Percentiles rank a stretch among this genome's conserved stretches.
These are phyloP conservation scores for Fusarium lateritium DNA, from an alignment of 2,329 filamentous ascomycete genomes.

Conservation along the genomic window DNA sequence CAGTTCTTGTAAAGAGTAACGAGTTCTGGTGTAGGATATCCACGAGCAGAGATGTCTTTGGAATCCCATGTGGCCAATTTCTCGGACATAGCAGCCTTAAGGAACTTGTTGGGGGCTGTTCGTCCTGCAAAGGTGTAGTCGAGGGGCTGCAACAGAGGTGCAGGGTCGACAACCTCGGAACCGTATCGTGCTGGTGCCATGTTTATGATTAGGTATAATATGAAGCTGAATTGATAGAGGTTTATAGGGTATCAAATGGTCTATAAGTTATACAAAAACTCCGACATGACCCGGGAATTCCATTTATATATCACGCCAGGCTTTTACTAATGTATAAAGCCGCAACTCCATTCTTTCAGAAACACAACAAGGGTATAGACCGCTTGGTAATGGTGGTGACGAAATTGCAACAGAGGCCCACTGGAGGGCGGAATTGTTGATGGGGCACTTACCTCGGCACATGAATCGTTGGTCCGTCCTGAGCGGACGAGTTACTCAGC, in stretches of 20 bases:
- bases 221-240: rapidly evolving
- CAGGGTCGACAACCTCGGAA: conserved; percentile 26
- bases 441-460: conserved; percentile 20
- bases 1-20: conserved; percentile 33
- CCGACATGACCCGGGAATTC: neutral
- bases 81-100: conserved; percentile 41
- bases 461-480: conserved; percentile 10
- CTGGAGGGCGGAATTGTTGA: conserved; percentile 1
- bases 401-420: neutral
- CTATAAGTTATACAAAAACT: neutral
- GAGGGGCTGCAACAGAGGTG: conserved; percentile 31
- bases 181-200: conserved; percentile 32
- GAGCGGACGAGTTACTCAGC: conserved; percentile 16
- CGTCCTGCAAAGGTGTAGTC: conserved; percentile 30
- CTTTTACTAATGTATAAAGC: neutral
- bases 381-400: neutral
- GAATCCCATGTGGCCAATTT: conserved; percentile 33
- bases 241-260: neutral
- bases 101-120: conserved; percentile 32
- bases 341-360: neutral
- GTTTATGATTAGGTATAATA: neutral
- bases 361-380: conserved; percentile 1
- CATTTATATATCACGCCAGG: conserved; percentile 8
- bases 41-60: conserved; percentile 34
- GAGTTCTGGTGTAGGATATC: conserved; percentile 31